Conservation (phyloP, 2,329 filamentous ascomycete genomes). For the Septoria petroselini region DNA sequence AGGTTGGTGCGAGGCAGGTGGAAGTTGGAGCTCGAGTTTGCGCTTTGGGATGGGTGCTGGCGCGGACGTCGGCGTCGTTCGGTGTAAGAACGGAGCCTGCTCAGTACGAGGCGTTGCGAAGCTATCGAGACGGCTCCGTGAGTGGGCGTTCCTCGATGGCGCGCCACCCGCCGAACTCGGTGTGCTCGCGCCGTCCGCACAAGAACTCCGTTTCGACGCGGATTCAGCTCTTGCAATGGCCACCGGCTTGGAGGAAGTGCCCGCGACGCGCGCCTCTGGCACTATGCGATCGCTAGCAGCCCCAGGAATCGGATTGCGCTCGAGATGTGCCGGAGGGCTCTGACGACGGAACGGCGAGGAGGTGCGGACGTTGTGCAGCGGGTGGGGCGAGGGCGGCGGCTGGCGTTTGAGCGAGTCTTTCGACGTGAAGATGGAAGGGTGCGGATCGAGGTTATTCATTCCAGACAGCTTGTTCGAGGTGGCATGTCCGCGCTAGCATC, state of each 20-base stretch:
- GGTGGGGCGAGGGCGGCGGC: slow-evolving; percentile 2
- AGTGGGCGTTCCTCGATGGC: background rate
- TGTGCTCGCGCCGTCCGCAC: slow-evolving; percentile 13
- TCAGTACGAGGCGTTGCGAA: slow-evolving; percentile 11
- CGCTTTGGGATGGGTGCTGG: slow-evolving; percentile 19
- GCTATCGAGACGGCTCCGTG: slow-evolving; percentile 1
- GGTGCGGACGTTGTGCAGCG: slow-evolving; percentile 17
- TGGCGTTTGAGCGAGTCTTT: slow-evolving; percentile 19
- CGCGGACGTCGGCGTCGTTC: slow-evolving; percentile 10
- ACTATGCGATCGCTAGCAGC: background rate
- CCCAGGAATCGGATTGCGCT: background rate
- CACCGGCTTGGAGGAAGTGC: background rate
- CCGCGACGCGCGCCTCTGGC: background rate
- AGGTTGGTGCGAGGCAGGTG: slow-evolving; percentile 7
- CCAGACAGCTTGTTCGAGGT: slow-evolving; percentile 16
- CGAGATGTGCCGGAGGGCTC: slow-evolving; percentile 13
- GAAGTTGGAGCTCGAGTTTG: slow-evolving; percentile 15
- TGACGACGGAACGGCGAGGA: slow-evolving; percentile 25
- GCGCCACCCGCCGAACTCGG: background rate
- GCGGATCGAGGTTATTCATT: slow-evolving; percentile 22
- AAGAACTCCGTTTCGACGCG: slow-evolving; percentile 27
- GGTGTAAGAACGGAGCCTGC: slow-evolving; percentile 8
- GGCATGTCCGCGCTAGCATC: slow-evolving; percentile 8
- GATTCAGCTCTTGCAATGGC: background rate
- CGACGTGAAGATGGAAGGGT: slow-evolving; percentile 24